These are phyloP conservation scores for Brassica nigra DNA, from an alignment of 345 rosid genomes.

Conservation along the genomic window DNA sequence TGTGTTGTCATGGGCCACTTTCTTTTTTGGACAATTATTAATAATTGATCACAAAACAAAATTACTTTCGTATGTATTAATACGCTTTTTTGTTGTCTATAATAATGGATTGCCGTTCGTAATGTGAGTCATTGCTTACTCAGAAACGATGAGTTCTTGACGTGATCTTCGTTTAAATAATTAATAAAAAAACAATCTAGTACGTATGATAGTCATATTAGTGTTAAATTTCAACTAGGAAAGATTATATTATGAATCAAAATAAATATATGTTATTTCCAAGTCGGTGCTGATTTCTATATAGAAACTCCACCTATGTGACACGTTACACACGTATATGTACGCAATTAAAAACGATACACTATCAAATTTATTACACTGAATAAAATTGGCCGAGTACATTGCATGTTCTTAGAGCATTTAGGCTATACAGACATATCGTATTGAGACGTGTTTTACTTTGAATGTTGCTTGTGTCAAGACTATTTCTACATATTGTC, in stretches of 20 bases:
- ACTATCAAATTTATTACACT: neutral
- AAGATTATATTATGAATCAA: neutral
- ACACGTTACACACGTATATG: slow-evolving; percentile 8
- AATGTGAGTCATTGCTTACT: slow-evolving; percentile 44
- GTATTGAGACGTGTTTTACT: neutral
- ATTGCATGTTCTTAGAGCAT: neutral
- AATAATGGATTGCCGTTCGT: slow-evolving; percentile 26
- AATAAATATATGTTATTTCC: neutral
- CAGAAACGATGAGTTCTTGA: slow-evolving; percentile 28
- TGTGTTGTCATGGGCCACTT: slow-evolving; percentile 1
- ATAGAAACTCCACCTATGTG: neutral
- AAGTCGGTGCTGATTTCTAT: slow-evolving; percentile 2
- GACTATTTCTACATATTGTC: neutral
- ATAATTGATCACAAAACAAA: neutral
- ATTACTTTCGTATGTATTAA: too few relatives aligned
- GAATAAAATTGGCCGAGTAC: neutral
- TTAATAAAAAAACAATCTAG: neutral
- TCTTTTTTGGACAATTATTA: neutral
- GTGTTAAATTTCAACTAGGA: neutral
- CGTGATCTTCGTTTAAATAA: slow-evolving; percentile 18
- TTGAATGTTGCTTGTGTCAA: neutral
- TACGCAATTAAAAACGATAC: neutral
- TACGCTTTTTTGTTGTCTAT: neutral
- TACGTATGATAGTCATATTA: neutral
- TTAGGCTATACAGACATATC: neutral